Evolutionary conservation across 129 eudicot genomes (phyloP).

Genomic region (Artemisia argyi): DNA sequence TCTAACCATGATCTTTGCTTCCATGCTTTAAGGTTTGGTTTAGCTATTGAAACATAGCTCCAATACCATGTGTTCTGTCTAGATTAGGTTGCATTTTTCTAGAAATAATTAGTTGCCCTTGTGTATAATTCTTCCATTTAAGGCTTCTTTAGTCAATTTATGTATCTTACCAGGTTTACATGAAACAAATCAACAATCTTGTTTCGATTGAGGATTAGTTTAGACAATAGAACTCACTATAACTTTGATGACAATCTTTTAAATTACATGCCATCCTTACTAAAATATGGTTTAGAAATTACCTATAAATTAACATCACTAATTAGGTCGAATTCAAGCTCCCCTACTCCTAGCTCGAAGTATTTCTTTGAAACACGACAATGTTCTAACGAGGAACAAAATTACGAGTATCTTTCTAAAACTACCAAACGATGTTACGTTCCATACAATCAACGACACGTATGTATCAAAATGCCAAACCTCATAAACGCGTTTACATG

Average conservation of each 20-base stretch:
- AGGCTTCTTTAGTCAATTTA: not conserved
- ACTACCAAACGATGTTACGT: not conserved
- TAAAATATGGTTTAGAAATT: too few relatives aligned
- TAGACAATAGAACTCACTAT: too few relatives aligned
- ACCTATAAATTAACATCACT: too few relatives aligned
- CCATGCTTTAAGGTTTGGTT: conserved; percentile 24
- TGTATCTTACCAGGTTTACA: too few relatives aligned
- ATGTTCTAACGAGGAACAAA: too few relatives aligned
- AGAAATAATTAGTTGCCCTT: not conserved
- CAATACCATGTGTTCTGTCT: conserved; percentile 38
- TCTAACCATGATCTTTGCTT: not conserved
- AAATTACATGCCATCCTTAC: too few relatives aligned
- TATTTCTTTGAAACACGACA: not conserved
- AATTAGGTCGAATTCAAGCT: too few relatives aligned
- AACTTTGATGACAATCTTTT: too few relatives aligned
- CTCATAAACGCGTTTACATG: conserved; percentile 18
- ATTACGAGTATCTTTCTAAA: not conserved
- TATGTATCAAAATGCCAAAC: conserved; percentile 8
- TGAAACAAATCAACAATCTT: too few relatives aligned
- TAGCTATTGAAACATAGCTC: conserved; percentile 34
- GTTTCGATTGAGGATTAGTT: too few relatives aligned
- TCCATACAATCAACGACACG: conserved; percentile 1
- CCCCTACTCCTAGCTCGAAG: not conserved
- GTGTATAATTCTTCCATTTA: not conserved
- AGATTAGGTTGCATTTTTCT: not conserved